Evolutionary conservation across 257 asterid species (phyloP), one percentile per base, ranked within the genome.

Genomic region (Solanum lignicaule): DNA sequence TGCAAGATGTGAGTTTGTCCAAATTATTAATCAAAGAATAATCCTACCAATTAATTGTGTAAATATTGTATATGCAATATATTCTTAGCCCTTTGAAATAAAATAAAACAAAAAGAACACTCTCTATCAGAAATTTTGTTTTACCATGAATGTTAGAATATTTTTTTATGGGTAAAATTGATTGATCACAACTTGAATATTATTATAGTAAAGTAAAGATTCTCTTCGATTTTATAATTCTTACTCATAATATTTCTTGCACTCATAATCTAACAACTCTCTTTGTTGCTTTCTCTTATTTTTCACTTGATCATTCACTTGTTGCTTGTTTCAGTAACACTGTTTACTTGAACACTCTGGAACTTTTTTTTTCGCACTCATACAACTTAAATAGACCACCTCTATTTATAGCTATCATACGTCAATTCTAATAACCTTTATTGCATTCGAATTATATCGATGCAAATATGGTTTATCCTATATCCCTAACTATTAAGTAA

Each of bases 191-290:
- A 55, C 21, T 55, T 55, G n/a, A 55, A 2, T 55, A 6, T 48
- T 48, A 15, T 48, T 48, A 48, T 48, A 15, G 60, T 4, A 48
- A 48, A 15, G 21, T 48, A 48, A 48, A 48, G 7, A 15, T 48
- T 2, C 18, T 0, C 9, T 55, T 1, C 1, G 10, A 6, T 55
- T 1, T 2, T 55, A 6, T n/a, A 18, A 3, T 55, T 55, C n/a
- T 52, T 52, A 52, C 62, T 16, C 58, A 48, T 0, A 48, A 15
- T 48, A 13, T 2, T 48, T 48, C 23, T 48, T 48, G 60, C 60
- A 48, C 60, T 48, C 11, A 18, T 18, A 55, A 20, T 55, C 23
- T 52, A 52, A 2, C 65, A 6, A 55, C 65, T 6, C n/a, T 18
- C 60, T 52, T 16, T 52, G 8, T 5, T 52, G 60, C 60, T 52